phyloP scores from a whole-genome alignment of 2,329 filamentous ascomycete genomes.

The Parastagonospora nodorum region DNA sequence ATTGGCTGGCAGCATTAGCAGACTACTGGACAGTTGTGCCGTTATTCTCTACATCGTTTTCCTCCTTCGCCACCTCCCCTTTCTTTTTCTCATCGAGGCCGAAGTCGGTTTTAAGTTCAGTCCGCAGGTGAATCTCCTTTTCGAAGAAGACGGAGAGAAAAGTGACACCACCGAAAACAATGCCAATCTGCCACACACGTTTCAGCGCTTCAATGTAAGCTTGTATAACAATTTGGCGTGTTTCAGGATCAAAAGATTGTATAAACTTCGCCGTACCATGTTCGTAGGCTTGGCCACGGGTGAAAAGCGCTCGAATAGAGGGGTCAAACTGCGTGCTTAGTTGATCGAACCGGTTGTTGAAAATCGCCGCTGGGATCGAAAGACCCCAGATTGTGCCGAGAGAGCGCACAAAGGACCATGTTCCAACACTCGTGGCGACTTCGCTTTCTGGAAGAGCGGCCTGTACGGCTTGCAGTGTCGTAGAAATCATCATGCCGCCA shows the following conservation, averaged over 20 bases:
- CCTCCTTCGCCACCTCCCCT: neutral
- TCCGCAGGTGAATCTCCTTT: constrained; percentile 5
- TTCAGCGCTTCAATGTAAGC: neutral
- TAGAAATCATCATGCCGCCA: neutral
- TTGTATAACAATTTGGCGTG: neutral
- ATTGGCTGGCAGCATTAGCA: neutral
- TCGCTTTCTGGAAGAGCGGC: neutral
- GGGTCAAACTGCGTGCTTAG: too few species aligned
- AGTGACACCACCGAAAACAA: neutral
- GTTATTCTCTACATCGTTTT: constrained; percentile 1
- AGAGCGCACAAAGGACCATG: neutral
- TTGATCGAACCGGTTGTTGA: too few species aligned
- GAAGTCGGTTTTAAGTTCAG: constrained; percentile 6
- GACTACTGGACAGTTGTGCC: too few species aligned
- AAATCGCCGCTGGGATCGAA: neutral
- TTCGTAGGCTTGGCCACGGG: constrained; percentile 3
- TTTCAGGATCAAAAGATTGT: neutral
- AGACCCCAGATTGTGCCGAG: neutral
- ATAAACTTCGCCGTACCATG: neutral
- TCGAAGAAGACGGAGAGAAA: constrained; percentile 5
- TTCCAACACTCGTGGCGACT: neutral
- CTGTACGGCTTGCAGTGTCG: neutral
- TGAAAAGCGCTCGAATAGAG: neutral
- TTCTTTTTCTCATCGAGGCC: constrained; percentile 4
- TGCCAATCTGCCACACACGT: neutral